Evolutionary conservation across 2,329 filamentous ascomycete species (phyloP).

Genomic region (Aspergillus eucalypticola): DNA sequence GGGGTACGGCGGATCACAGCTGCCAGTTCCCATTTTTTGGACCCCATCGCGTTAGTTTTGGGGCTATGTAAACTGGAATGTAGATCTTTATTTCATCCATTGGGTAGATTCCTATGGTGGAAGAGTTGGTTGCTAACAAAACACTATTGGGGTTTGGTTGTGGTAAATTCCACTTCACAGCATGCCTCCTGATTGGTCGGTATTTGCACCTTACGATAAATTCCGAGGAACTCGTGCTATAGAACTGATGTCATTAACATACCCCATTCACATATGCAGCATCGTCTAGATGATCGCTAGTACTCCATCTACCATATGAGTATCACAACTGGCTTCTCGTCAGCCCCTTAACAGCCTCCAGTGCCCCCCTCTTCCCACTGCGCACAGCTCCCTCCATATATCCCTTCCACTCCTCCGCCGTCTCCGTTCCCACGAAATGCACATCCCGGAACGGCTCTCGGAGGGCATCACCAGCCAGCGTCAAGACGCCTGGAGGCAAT

Average conservation of each 20-base stretch:
- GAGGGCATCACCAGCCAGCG: constrained; percentile 33
- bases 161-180: too few relatives aligned
- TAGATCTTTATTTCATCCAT: too few relatives aligned
- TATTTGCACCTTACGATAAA: too few relatives aligned
- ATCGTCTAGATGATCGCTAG: too few relatives aligned
- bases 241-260: too few relatives aligned
- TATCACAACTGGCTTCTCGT: not conserved
- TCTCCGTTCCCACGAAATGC: constrained; percentile 60
- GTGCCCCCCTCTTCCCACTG: constrained; percentile 47
- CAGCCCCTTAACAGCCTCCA: not conserved
- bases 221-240: too few relatives aligned
- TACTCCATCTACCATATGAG: not conserved
- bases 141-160: too few relatives aligned
- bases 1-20: not conserved
- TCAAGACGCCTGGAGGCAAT: constrained; percentile 43
- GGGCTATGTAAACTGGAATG: too few relatives aligned
- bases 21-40: not conserved
- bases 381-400: constrained; percentile 61
- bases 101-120: too few relatives aligned
- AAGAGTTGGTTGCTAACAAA: too few relatives aligned
- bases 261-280: not conserved
- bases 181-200: too few relatives aligned
- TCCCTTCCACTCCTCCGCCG: constrained; percentile 55
- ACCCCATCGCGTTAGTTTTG: too few relatives aligned
- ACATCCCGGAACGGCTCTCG: constrained; percentile 43